Evolutionary conservation across 176 grass and related monocot species (phyloP), one percentile per base, ranked within the genome.

Genomic region (Dendrocalamus sinicus): DNA sequence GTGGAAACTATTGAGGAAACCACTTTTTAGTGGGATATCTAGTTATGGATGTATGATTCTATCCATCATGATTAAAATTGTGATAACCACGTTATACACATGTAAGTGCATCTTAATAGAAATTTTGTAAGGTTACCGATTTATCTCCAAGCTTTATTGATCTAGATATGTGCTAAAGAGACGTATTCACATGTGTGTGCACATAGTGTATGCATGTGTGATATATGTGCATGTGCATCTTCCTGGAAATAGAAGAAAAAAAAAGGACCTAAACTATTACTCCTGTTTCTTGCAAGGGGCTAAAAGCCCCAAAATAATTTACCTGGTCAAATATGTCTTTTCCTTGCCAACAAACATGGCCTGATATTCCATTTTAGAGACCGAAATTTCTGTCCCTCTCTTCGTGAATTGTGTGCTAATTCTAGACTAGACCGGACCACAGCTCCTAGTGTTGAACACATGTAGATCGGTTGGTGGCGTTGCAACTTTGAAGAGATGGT

Each of bases 391-490:
- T 7, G 11, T n/a, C 9, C 12, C 9, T 26, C 44, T 50, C 44
- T 32, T 32, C 30, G 30, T n/a, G n/a, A n/a, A n/a, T 12, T 70
- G 40, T n/a, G 9, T 20, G 67, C 44, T 44, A 6, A n/a, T 72
- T 14, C 41, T 69, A 8, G 22, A 54, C 28, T 9, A 30, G 12
- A 32, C 28, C 13, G 5, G 20, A 12, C 16, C 35, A 73, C 3
- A 13, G 32, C 16, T 55, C n/a, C 5, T 32, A 26, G 44, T 4
- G 19, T 72, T 83, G 9, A 66, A 69, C 67, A 70, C 9, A 3
- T 20, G 53, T 65, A 35, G 46, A 75, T 57, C 58, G 72, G 72
- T 83, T 90, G 79, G 79, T 83, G 66, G 73, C 62, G 1, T 35
- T 10, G 17, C 35, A 32, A 70, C 52, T 81, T 47, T 41, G 26